Evolutionary conservation across 495 filamentous ascomycete genomes (phyloP), one percentile per base, ranked within the genome.

Genomic region (Podospora anserina): DNA sequence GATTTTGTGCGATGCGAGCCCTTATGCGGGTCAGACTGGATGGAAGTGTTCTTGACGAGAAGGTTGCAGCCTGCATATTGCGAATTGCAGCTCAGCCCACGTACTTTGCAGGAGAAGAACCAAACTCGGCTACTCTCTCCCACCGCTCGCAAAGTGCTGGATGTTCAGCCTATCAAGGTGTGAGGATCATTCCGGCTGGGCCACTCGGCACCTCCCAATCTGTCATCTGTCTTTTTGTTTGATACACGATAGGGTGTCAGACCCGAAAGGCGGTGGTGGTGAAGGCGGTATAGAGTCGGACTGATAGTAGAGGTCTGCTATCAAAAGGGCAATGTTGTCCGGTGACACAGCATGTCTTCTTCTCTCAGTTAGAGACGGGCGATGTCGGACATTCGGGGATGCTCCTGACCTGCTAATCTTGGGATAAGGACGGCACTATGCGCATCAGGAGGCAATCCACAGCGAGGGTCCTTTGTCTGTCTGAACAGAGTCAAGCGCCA

Each of bases 1-100:
- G 39, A 49, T 16, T 58, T 27, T 58, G 7, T 20, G 56, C 2
- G 7, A 61, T 28, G 59, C 59, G 32, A 18, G 20, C 59, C 27
- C 28, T 61, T 27, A 61, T 63, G 61, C 61, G 61, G 61, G 61
- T 63, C 34, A 63, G 61, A 63, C 30, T 26, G 59, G 16, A 61
- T 19, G 30, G 30, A 18, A 34, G 20, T 32, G 28, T 63, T 5
- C 32, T 19, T 59, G 6, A 20, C 23, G 27, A 61, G 27, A 63
- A 63, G 30, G 19, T 18, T 63, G 61, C 61, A 63, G 32, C 32
- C 30, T 39, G 32, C 32, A 44, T 28, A 9, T n/a, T 19, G 23
- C 23, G 60, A 5, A 62, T 49, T 63, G 61, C 61, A 63, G 61
- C 27, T 20, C 39, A 49, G 39, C 39, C 2, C 39, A 49, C 18